These are phyloP conservation scores for Rhinocladiella similis DNA, from an alignment of 2,329 filamentous ascomycete genomes.

Conservation along the genomic window DNA sequence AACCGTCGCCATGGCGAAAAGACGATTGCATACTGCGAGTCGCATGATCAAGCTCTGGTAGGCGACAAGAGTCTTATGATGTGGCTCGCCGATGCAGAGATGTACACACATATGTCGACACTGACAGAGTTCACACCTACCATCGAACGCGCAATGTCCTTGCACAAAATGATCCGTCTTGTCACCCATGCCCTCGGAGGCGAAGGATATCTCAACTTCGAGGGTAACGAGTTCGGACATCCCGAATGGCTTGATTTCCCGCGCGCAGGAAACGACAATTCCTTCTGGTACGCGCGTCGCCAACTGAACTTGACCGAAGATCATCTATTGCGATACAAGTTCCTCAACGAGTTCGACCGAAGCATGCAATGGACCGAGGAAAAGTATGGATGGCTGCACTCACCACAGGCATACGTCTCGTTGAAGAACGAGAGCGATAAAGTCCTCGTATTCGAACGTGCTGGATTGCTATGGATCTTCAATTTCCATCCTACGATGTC, in stretches of 20 bases:
- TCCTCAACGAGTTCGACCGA: conserved; percentile 90
- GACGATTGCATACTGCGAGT: conserved; percentile 96
- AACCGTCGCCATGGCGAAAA: conserved; percentile 96
- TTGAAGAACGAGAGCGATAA: conserved; percentile 94
- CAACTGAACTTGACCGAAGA: conserved; percentile 94
- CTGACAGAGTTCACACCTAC: conserved; percentile 80
- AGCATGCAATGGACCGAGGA: conserved; percentile 86
- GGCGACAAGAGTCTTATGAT: conserved; percentile 97
- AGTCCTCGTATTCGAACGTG: conserved; percentile 92
- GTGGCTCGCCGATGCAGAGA: conserved; percentile 94
- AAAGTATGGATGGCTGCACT: conserved; percentile 87
- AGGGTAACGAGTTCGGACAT: conserved; percentile 98
- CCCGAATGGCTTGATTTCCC: conserved; percentile 99
- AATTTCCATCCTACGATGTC: conserved; percentile 88
- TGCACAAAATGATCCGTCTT: conserved; percentile 97
- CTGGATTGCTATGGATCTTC: conserved; percentile 87
- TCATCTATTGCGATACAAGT: conserved; percentile 78
- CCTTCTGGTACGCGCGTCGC: conserved; percentile 89
- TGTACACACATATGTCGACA: conserved; percentile 97
- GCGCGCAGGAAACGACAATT: conserved; percentile 86
- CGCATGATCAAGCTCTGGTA: conserved; percentile 94
- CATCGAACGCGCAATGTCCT: conserved; percentile 84
- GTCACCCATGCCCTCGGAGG: conserved; percentile 89
- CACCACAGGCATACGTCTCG: conserved; percentile 84
- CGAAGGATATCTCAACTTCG: conserved; percentile 97